Conservation (phyloP, 495 filamentous ascomycete species). For the Cryomyces minteri region DNA sequence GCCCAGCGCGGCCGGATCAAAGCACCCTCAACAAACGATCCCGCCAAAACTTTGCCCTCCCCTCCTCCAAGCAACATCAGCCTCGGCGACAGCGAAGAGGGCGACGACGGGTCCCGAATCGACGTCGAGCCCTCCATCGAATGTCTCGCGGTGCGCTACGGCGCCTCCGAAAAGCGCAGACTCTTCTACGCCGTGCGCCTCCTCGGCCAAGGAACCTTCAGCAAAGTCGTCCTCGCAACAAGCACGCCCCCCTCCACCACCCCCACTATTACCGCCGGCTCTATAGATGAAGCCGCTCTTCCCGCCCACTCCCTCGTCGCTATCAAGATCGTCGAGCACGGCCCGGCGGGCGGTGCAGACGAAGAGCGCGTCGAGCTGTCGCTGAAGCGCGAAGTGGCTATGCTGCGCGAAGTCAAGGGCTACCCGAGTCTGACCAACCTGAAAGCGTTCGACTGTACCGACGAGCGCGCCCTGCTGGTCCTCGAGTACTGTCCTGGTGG, state of each 20-base stretch:
- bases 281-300: conserved; percentile 19
- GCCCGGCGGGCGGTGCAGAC: conserved; percentile 75
- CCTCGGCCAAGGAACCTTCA: conserved; percentile 89
- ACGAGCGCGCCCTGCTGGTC: conserved; percentile 63
- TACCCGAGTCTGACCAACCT: conserved; percentile 83
- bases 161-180: conserved; percentile 34
- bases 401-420: conserved; percentile 55
- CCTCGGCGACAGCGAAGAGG: conserved; percentile 28
- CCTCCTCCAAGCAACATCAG: conserved; percentile 29
- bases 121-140: conserved; percentile 28
- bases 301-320: conserved; percentile 62
- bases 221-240: conserved; percentile 77
- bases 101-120: conserved; percentile 24
- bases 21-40: conserved; percentile 24
- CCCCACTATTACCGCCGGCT: conserved; percentile 18
- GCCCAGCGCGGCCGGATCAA: conserved; percentile 49
- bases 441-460: conserved; percentile 70
- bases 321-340: conserved; percentile 88
- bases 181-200: conserved; percentile 60
- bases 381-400: conserved; percentile 84
- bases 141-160: conserved; percentile 42
- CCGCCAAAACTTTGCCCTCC: conserved; percentile 2
- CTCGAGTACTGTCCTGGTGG: conserved; percentile 86
- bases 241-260: conserved; percentile 27
- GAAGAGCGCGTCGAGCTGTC: conserved; percentile 83